phyloP scores from a whole-genome alignment of 805 yeast genomes.

The Phaffomyces antillensis region DNA sequence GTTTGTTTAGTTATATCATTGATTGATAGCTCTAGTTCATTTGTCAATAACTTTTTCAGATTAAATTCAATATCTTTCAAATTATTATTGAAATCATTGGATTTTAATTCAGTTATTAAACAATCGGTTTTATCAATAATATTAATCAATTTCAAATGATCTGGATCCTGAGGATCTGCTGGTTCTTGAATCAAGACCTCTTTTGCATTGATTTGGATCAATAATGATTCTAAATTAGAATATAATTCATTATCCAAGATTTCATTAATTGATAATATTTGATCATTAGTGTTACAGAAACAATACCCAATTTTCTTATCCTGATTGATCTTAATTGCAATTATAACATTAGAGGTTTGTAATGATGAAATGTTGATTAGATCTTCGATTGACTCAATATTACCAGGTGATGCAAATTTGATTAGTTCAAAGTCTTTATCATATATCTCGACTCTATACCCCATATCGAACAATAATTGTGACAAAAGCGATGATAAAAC shows the following conservation, averaged over 20 bases:
- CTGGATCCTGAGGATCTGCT: conserved; percentile 37
- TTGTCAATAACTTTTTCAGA: conserved; percentile 58
- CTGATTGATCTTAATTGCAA: conserved; percentile 29
- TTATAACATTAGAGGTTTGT: conserved; percentile 42
- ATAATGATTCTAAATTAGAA: conserved; percentile 76
- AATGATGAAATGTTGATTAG: conserved; percentile 41
- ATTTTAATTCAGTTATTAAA: conserved; percentile 53
- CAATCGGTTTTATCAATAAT: conserved; percentile 76
- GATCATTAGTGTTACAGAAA: conserved; percentile 66
- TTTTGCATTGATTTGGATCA: conserved; percentile 84
- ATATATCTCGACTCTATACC: conserved; percentile 76
- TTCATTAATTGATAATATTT: conserved; percentile 64
- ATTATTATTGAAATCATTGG: conserved; percentile 48
- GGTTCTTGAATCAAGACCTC: conserved; percentile 61
- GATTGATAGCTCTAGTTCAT: conserved; percentile 47
- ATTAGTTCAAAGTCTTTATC: conserved; percentile 53
- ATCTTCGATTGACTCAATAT: conserved; percentile 70
- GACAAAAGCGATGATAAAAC: conserved; percentile 61
- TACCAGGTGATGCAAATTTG: conserved; percentile 83
- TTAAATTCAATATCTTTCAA: conserved; percentile 66
- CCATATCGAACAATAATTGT: conserved; percentile 60
- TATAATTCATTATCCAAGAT: conserved; percentile 83
- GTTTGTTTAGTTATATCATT: conserved; percentile 44
- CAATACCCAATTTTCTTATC: conserved; percentile 63
- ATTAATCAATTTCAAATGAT: conserved; percentile 56